Evolutionary conservation across 83 land plant genomes (phyloP).

Genomic region (Thuja plicata): DNA sequence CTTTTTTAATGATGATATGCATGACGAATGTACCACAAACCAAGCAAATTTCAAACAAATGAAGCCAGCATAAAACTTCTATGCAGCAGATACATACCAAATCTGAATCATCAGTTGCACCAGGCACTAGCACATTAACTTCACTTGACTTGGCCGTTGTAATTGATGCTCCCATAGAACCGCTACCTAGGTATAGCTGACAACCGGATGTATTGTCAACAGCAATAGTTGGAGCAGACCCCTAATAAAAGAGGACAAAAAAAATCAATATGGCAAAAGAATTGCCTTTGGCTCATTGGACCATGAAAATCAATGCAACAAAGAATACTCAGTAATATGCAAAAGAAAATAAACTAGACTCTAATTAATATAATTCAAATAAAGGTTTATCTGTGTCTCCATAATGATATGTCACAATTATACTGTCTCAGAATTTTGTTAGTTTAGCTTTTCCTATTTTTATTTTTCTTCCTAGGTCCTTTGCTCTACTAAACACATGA

Average conservation of each 20-base stretch:
- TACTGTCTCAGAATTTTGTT: no score
- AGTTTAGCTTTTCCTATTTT: neutral
- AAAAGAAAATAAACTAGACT: neutral
- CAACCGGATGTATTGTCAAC: constrained; percentile 93
- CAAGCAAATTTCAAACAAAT: constrained; percentile 3
- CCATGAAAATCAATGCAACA: constrained; percentile 2
- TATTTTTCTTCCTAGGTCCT: neutral
- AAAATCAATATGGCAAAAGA: neutral
- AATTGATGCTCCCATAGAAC: constrained; percentile 77
- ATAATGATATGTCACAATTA: neutral
- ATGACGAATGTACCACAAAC: neutral
- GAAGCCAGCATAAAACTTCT: neutral
- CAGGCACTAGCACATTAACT: constrained; percentile 90
- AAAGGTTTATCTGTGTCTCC: neutral
- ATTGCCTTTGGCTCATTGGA: neutral
- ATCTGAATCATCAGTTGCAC: constrained; percentile 66
- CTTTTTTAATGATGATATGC: neutral
- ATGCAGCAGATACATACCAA: constrained; percentile 51
- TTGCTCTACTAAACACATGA: neutral
- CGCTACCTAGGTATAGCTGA: constrained; percentile 86
- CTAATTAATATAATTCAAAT: neutral
- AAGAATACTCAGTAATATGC: neutral
- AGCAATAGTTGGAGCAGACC: constrained; percentile 94
- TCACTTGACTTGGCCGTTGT: constrained; percentile 99
- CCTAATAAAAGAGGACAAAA: constrained; percentile 41